These are phyloP conservation scores for Mimosa pudica DNA, from an alignment of 306 rosid species.

Conservation along the genomic window DNA sequence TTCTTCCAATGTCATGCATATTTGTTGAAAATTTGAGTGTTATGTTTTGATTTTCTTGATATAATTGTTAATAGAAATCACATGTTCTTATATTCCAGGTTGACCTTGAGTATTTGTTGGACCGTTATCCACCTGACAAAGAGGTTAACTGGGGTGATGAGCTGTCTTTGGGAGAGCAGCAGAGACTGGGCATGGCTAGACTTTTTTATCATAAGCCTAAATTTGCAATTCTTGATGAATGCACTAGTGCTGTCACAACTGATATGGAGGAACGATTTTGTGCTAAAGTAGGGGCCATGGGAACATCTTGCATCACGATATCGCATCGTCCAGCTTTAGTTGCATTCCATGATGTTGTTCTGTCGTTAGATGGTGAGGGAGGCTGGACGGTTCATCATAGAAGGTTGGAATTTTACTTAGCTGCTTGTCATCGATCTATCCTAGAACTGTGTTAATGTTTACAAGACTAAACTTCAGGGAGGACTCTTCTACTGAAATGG, in stretches of 20 bases:
- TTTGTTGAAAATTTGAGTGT: conserved; percentile 17
- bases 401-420: conserved; percentile 57
- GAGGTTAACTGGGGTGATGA: conserved; percentile 99
- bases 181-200: conserved; percentile 98
- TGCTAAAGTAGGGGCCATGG: conserved; percentile 97
- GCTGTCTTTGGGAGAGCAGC: conserved; percentile 96
- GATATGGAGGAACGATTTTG: conserved; percentile 99
- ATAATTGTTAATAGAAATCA: conserved; percentile 29
- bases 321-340: conserved; percentile 98
- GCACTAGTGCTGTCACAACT: conserved; percentile 99
- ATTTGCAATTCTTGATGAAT: conserved; percentile 98
- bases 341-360: conserved; percentile 94
- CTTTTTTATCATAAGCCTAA: conserved; percentile 96
- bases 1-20: conserved; percentile 23
- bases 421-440: conserved; percentile 24
- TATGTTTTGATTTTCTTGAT: conserved; percentile 36
- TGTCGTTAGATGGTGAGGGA: conserved; percentile 98
- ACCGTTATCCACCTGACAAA: conserved; percentile 82
- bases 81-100: conserved; percentile 55
- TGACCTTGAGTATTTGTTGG: conserved; percentile 94
- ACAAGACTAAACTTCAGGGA: conserved; percentile 61
- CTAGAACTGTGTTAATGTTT: conserved; percentile 35
- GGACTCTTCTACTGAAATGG: conserved; percentile 62
- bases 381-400: conserved; percentile 90
- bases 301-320: conserved; percentile 98